Evolutionary conservation across 148 eudicot genomes (phyloP).

Genomic region (Salicornia ramosissima): DNA sequence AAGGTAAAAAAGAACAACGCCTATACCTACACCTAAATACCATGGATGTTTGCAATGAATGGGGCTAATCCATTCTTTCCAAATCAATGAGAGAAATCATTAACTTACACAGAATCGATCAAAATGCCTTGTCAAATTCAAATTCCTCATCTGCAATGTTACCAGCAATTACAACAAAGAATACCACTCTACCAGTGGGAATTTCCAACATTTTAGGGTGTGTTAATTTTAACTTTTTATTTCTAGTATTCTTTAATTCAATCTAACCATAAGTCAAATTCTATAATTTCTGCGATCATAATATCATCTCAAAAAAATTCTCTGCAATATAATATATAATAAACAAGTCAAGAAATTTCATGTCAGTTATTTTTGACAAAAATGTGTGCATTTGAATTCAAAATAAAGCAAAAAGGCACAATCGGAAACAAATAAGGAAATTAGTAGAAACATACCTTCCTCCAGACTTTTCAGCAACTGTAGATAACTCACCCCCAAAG

Average conservation of each 20-base stretch:
- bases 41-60: neutral
- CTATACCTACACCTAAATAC: neutral
- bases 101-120: neutral
- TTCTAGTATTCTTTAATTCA: neutral
- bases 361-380: too few species aligned
- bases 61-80: neutral
- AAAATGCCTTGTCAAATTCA: neutral
- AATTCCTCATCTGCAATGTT: too few species aligned
- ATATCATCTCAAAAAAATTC: too few species aligned
- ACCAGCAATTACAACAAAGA: too few species aligned
- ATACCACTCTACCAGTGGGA: too few species aligned
- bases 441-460: conserved; percentile 50
- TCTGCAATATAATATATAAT: too few species aligned
- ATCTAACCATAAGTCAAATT: neutral
- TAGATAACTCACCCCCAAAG: conserved; percentile 54
- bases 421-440: neutral
- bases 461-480: conserved; percentile 71
- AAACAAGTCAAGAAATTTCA: too few species aligned
- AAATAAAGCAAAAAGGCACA: neutral
- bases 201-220: neutral
- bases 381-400: too few species aligned
- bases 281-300: too few species aligned
- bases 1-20: neutral
- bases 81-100: neutral
- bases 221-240: neutral